Evolutionary conservation across 495 filamentous ascomycete species (phyloP), one percentile per base, ranked within the genome.

Genomic region (Choiromyces venosus): DNA sequence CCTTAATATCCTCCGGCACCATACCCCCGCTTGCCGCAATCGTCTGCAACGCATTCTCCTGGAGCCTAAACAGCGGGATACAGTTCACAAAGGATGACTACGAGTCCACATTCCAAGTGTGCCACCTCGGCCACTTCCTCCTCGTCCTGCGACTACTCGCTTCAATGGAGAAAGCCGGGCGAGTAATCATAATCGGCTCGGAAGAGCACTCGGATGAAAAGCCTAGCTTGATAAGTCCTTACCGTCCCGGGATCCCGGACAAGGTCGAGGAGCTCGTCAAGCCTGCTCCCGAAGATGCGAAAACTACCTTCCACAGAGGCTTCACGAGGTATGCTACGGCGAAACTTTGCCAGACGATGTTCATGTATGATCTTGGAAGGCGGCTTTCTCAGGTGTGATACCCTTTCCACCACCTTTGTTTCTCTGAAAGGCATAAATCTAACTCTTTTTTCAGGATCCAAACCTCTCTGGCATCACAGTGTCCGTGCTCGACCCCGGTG

Each of bases 41-140:
- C 6, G 68, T 70, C 37, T 70, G 68, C 19, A 70, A 70, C 33
- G 68, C 68, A 35, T 70, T 70, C 68, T 21, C 68, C 21, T 70
- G 68, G 68, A 67, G 68, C 68, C 68, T 70, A 16, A 70, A 67
- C 21, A 70, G 42, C 19, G 68, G 68, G n/a, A 35, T 25, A 29
- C 42, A 67, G 37, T 66, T 66, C 46, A 70, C 19, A 25, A 16
- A 21, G 42, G 68, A 70, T n/a, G 68, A 39, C n/a, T 70, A 70
- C 40, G 68, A 70, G 42, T 25, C 61, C 35, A 61, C 68, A n/a
- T 70, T 70, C 42, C 68, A 70, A 67, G 68, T 70, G 25, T 66
- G 42, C 46, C 65, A 56, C 29, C 46, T 56, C 46, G 46, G 46
- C 10, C 46, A 56, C 46, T 56, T 56, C 46, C n/a, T 56, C 1